Base-by-base conservation (phyloP, 805 yeast species). In the Candida khao-thaluensis region DNA sequence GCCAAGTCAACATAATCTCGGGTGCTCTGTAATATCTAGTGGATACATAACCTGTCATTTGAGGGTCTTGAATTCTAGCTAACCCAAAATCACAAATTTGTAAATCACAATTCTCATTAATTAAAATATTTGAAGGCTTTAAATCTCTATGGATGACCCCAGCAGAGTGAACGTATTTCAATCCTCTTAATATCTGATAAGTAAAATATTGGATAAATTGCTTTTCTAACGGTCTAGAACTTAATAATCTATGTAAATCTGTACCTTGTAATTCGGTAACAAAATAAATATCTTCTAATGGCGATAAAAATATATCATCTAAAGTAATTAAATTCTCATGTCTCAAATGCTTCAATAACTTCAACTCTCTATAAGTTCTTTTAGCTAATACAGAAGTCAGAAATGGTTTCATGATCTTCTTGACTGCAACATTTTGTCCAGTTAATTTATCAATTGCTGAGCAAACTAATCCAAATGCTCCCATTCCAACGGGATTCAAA, bases 1-100 rank as follows among this genome's bases (percentile, higher is more conserved):
- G 99, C 98, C 98, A 91, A 18, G 97, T 89, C 48, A 91, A 76
- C 99, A 91, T 91, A 63, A 91, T 91, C 61, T 91, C 99, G 2
- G 99, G 99, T 0, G 98, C 99, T 47, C 99, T 77, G 65, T 91
- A 91, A 69, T 89, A 91, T 56, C 99, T 67, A 3, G 99, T 91
- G 4, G 95, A 84, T 12, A 91, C 99, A 60, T 91, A 91, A 7
- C 98, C 99, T 1, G 98, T 91, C 99, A 91, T 91, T 62, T 91
- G 98, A 10, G 97, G 96, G 66, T 91, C 99, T 69, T 91, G 97
- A 56, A 91, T 85, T 59, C 99, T 77, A 23, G 98, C 98, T 44
- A 91, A 72, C 16, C 99, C 99, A 60, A 91, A 87, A 62, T 87
- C 96, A 66, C 95, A 87, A 52, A 87, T 87, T 62, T 87, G 87